A percentile compares a stretch with the other conserved stretches of the same genome.
Evolutionary conservation across 257 asterid species (phyloP).

Genomic region (Primulina huaijiensis): DNA sequence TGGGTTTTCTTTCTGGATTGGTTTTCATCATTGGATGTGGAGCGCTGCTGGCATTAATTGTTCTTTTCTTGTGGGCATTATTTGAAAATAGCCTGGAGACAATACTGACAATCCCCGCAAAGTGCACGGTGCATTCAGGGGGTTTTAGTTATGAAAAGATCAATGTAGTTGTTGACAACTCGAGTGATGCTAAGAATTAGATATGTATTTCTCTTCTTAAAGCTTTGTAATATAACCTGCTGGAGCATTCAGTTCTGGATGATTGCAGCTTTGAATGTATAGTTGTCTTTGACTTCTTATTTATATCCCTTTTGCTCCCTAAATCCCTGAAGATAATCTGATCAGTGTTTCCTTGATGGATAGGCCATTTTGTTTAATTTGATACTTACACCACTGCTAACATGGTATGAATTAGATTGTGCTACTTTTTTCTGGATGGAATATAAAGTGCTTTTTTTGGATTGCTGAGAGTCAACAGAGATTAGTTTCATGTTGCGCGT

Average conservation of each 20-base stretch:
- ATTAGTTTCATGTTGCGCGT: background rate
- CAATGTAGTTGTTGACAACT: slow-evolving; percentile 43
- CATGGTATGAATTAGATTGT: background rate
- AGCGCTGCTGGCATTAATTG: slow-evolving; percentile 45
- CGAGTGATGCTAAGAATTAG: slow-evolving; percentile 46
- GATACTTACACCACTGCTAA: too few species aligned
- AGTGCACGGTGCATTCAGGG: slow-evolving; percentile 40
- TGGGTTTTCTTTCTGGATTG: slow-evolving; percentile 55
- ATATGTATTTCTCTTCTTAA: slow-evolving; percentile 28
- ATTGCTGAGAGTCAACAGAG: background rate
- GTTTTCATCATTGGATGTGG: slow-evolving; percentile 61
- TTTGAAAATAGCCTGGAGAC: slow-evolving; percentile 45
- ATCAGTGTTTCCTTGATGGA: too few species aligned
- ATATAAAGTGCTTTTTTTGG: background rate
- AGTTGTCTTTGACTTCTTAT: slow-evolving; percentile 13
- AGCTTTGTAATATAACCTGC: slow-evolving; percentile 32
- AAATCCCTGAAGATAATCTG: slow-evolving; percentile 2
- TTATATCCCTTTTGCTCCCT: slow-evolving; percentile 5
- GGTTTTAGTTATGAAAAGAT: slow-evolving; percentile 74
- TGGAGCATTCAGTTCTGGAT: slow-evolving; percentile 24
- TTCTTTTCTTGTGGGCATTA: slow-evolving; percentile 48
- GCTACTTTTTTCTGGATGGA: background rate
- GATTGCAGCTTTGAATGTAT: slow-evolving; percentile 25
- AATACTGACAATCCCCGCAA: slow-evolving; percentile 42
- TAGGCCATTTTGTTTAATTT: too few species aligned